phyloP scores from a whole-genome alignment of 495 filamentous ascomycete species.

The Trichoderma asperelloides region DNA sequence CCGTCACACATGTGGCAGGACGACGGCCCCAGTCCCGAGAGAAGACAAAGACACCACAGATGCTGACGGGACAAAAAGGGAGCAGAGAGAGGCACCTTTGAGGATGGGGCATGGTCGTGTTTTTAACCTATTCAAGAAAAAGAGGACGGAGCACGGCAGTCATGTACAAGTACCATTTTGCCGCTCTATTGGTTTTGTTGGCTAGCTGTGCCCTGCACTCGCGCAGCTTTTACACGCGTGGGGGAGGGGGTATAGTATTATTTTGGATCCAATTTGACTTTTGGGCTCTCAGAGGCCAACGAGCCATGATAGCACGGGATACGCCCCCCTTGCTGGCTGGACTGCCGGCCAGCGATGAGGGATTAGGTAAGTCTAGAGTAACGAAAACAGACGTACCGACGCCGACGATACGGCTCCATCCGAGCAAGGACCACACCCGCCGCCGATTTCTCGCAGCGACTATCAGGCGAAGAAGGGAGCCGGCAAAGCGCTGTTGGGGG shows the following conservation, averaged over 20 bases:
- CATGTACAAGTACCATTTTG: constrained; percentile 5
- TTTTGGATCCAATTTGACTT: constrained; percentile 4
- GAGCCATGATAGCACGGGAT: neutral
- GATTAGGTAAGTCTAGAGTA: constrained; percentile 8
- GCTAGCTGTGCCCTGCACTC: constrained; percentile 7
- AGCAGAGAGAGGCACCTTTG: neutral
- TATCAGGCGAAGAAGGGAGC: neutral
- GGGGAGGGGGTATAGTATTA: neutral
- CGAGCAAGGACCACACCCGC: neutral
- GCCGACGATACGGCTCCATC: neutral
- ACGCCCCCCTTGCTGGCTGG: neutral
- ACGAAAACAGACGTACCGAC: neutral
- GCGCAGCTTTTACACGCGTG: neutral
- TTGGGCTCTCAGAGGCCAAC: neutral
- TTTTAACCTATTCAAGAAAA: constrained; percentile 8
- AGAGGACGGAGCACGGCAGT: neutral
- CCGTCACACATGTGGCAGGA: constrained; percentile 4
- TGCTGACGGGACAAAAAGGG: neutral
- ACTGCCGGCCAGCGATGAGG: neutral
- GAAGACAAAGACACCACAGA: neutral
- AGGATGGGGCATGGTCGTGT: neutral
- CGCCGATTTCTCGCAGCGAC: neutral
- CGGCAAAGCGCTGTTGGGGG: neutral
- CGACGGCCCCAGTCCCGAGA: constrained; percentile 1
- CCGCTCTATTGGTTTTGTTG: constrained; percentile 5